Evolutionary conservation across 306 rosid genomes (phyloP).

Genomic region (Dalbergia cultrata): DNA sequence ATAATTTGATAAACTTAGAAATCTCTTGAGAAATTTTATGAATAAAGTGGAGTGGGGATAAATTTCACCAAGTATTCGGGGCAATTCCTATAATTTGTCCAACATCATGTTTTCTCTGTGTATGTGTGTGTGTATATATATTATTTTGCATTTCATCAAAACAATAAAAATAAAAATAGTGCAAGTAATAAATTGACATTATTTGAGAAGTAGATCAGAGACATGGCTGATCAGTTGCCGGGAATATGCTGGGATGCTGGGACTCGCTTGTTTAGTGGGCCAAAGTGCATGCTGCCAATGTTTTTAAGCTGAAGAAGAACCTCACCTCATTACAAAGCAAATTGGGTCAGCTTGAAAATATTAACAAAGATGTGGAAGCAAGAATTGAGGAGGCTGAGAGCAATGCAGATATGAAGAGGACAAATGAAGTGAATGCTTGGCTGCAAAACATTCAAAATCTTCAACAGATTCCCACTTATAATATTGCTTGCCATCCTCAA

Average conservation of each 20-base stretch:
- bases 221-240: slow-evolving; percentile 30
- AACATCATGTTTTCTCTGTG: too few species aligned
- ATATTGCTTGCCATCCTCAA: too few species aligned
- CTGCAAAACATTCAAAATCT: too few species aligned
- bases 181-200: too few species aligned
- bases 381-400: background rate
- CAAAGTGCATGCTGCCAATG: background rate
- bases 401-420: background rate
- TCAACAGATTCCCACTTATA: slow-evolving; percentile 5
- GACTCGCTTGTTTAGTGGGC: background rate
- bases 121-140: too few species aligned
- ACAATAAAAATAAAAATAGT: too few species aligned
- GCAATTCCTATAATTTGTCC: too few species aligned
- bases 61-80: too few species aligned
- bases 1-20: too few species aligned
- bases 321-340: background rate
- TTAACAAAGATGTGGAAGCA: background rate
- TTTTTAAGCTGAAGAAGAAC: background rate
- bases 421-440: background rate
- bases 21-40: too few species aligned
- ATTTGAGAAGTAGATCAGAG: background rate
- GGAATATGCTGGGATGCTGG: background rate
- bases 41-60: too few species aligned
- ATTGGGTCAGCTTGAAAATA: background rate
- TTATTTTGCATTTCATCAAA: too few species aligned